Evolutionary conservation across 306 rosid species (phyloP).

Genomic region (Quercus gilva): DNA sequence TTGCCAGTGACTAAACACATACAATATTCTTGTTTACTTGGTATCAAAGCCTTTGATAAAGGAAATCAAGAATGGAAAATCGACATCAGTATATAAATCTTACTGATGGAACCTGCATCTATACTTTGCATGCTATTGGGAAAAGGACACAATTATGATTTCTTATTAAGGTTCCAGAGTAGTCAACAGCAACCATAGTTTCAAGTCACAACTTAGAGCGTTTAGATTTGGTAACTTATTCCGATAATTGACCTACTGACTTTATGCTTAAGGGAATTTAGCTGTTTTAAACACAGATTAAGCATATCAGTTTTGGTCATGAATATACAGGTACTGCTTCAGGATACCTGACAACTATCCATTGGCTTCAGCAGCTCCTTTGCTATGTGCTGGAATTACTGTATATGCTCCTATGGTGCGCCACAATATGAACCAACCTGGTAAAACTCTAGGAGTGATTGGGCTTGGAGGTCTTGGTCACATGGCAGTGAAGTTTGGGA

Average conservation of each 20-base stretch:
- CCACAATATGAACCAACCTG: slow-evolving; percentile 84
- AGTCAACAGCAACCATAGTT: no score
- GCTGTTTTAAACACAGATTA: background rate
- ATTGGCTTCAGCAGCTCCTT: slow-evolving; percentile 83
- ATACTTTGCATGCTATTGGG: no score
- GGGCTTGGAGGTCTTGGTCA: slow-evolving; percentile 98
- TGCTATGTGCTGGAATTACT: slow-evolving; percentile 92
- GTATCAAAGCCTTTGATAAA: background rate
- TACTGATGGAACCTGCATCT: no score
- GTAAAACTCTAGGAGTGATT: slow-evolving; percentile 84
- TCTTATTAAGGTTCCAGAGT: no score
- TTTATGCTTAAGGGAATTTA: no score
- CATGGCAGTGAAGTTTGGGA: slow-evolving; percentile 85
- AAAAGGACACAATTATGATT: no score
- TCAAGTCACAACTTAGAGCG: no score
- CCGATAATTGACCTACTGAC: no score
- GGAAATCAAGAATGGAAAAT: background rate
- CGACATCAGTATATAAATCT: no score
- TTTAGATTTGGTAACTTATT: no score
- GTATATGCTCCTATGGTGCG: slow-evolving; percentile 85
- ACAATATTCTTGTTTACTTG: background rate
- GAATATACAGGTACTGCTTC: slow-evolving; percentile 66
- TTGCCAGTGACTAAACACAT: background rate
- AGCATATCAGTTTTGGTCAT: slow-evolving; percentile 20
- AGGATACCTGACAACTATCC: slow-evolving; percentile 70